Evolutionary conservation across 2,329 filamentous ascomycete genomes (phyloP), one percentile per base, ranked within the genome.

Genomic region (Hymenotorrendiella dingleyae): DNA sequence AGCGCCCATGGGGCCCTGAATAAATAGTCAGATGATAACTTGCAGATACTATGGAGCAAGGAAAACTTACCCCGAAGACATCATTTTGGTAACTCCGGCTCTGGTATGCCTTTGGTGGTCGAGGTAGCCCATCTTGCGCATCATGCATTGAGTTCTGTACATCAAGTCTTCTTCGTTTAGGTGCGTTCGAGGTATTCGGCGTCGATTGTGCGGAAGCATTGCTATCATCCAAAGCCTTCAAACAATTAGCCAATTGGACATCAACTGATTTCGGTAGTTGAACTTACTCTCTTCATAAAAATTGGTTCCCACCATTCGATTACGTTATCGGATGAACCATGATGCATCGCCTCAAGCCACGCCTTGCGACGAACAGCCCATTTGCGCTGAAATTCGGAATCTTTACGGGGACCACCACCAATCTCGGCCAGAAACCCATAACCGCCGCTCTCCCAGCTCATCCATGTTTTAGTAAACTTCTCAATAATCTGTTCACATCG

Each of bases 241-340:
- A n/a, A n/a, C n/a, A n/a, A n/a, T n/a, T n/a, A n/a, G n/a, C n/a
- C n/a, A n/a, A n/a, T n/a, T n/a, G n/a, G n/a, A n/a, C n/a, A n/a
- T n/a, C n/a, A n/a, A n/a, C n/a, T n/a, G n/a, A n/a, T n/a, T n/a
- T n/a, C n/a, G n/a, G n/a, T n/a, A n/a, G n/a, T n/a, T n/a, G n/a
- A n/a, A n/a, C n/a, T n/a, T n/a, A n/a, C n/a, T n/a, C n/a, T n/a
- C n/a, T n/a, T n/a, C n/a, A n/a, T n/a, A n/a, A n/a, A n/a, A n/a
- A n/a, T n/a, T n/a, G n/a, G n/a, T n/a, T n/a, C n/a, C n/a, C n/a
- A 22, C 42, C 36, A 36, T 40, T 45, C 42, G 30, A 45, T 27
- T 7, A 40, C 6, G n/a, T 24, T 16, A 12, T 28, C 14, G 23
- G 19, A 36, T 11, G 22, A 36, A n/a, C 42, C 42, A 9, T 29